These are phyloP conservation scores for Colletotrichum somersetense DNA, from an alignment of 2,329 filamentous ascomycete species.

Conservation along the genomic window DNA sequence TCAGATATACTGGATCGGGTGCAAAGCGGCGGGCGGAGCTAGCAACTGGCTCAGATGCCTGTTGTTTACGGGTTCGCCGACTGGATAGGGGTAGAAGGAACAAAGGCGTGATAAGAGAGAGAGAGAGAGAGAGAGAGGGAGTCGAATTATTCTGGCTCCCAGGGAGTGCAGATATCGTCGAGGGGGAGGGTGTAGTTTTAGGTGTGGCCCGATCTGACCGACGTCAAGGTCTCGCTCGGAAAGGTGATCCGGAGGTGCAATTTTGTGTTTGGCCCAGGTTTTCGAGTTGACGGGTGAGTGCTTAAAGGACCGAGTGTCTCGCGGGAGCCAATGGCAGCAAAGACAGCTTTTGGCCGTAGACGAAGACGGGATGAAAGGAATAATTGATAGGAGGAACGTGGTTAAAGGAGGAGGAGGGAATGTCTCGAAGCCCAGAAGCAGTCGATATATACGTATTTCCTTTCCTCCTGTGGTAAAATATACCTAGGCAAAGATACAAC, in stretches of 20 bases:
- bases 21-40: conserved; percentile 32
- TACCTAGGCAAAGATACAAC: conserved; percentile 19
- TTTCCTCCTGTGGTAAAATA: background rate
- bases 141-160: conserved; percentile 19
- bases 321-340: conserved; percentile 25
- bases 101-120: conserved; percentile 25
- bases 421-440: conserved; percentile 26
- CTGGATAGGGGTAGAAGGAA: conserved; percentile 9
- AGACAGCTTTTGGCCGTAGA: conserved; percentile 15
- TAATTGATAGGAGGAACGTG: conserved; percentile 2
- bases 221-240: conserved; percentile 41
- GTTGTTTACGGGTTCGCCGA: conserved; percentile 27
- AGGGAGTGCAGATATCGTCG: conserved; percentile 37
- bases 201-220: conserved; percentile 13
- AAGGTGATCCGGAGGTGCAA: conserved; percentile 33
- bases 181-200: conserved; percentile 23
- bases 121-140: conserved; percentile 6
- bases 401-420: background rate
- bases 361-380: conserved; percentile 35
- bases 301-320: conserved; percentile 27
- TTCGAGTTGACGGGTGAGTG: conserved; percentile 15
- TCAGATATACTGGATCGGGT: conserved; percentile 41
- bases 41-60: conserved; percentile 38
- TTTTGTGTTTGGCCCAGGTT: conserved; percentile 14
- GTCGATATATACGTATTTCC: conserved; percentile 33